Evolutionary conservation across 345 rosid species (phyloP).

Genomic region (Pistacia vera): DNA sequence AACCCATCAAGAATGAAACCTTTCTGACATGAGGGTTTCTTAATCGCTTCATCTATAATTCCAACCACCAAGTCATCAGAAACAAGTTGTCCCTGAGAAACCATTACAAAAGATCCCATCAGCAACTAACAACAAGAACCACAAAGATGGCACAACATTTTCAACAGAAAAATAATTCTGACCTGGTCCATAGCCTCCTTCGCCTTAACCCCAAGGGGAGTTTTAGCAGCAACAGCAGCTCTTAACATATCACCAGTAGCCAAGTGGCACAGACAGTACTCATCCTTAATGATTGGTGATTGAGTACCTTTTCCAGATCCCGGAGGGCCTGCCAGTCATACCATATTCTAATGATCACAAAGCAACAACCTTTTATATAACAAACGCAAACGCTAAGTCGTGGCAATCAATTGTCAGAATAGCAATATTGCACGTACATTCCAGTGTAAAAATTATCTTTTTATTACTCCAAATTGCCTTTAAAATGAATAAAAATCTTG

Average conservation of each 20-base stretch:
- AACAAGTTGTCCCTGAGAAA: conserved; percentile 84
- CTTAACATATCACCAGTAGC: conserved; percentile 99
- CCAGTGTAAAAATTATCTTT: neutral
- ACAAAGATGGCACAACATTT: neutral
- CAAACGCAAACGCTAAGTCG: too few species aligned
- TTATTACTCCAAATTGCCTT: neutral
- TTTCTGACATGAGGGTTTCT: conserved; percentile 85
- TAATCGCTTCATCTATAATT: conserved; percentile 93
- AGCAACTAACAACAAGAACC: conserved; percentile 10
- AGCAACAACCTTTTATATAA: neutral
- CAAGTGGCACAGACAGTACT: conserved; percentile 94
- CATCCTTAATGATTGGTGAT: conserved; percentile 91
- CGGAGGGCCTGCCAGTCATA: conserved; percentile 79
- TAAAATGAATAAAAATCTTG: neutral
- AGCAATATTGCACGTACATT: neutral
- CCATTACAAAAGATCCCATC: conserved; percentile 18
- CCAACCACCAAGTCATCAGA: conserved; percentile 95
- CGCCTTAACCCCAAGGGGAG: conserved; percentile 94
- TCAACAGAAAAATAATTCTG: neutral
- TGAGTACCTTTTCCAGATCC: conserved; percentile 99
- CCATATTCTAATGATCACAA: neutral
- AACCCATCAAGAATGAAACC: conserved; percentile 98
- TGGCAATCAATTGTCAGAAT: neutral
- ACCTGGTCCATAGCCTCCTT: conserved; percentile 99
- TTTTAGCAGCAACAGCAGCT: conserved; percentile 94